These are phyloP conservation scores for Penicillium sclerotiorum DNA, from an alignment of 2,329 filamentous ascomycete genomes.

Conservation along the genomic window DNA sequence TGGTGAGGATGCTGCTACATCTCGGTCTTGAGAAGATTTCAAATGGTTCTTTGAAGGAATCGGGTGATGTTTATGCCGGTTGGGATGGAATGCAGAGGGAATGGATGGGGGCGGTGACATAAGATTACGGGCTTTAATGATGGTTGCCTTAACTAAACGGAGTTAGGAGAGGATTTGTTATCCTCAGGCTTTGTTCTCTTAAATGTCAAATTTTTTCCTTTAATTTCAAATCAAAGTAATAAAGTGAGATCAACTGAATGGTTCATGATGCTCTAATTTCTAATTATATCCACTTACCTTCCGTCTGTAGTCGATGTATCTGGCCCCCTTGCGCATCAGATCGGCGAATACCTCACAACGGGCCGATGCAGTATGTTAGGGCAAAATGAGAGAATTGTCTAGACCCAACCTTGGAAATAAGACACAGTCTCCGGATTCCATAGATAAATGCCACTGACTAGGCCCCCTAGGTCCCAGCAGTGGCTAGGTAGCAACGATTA, in stretches of 20 bases:
- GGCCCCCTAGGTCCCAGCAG: too few species aligned
- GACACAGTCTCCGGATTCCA: too few species aligned
- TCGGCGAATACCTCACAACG: background rate
- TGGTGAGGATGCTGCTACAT: constrained; percentile 33
- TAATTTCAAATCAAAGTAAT: background rate
- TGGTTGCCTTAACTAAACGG: constrained; percentile 5
- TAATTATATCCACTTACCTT: background rate
- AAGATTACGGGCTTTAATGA: constrained; percentile 5
- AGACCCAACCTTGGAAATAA: too few species aligned
- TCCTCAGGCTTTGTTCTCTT: background rate
- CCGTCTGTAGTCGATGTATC: background rate
- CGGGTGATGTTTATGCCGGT: constrained; percentile 1
- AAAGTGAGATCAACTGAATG: too few species aligned
- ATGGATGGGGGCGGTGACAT: constrained; percentile 8
- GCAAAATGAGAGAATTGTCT: background rate
- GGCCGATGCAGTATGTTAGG: background rate
- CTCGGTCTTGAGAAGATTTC: constrained; percentile 17
- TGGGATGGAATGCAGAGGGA: constrained; percentile 7
- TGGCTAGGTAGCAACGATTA: too few species aligned
- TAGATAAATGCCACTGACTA: too few species aligned
- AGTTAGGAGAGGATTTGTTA: too few species aligned
- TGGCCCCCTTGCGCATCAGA: background rate
- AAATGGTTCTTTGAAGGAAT: background rate
- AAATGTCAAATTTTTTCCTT: background rate
- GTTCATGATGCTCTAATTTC: too few species aligned